A percentile compares a stretch with the other conserved stretches of the same genome.
Evolutionary conservation across 2,329 filamentous ascomycete species (phyloP).

Genomic region (Pseudogymnoascus sp.): DNA sequence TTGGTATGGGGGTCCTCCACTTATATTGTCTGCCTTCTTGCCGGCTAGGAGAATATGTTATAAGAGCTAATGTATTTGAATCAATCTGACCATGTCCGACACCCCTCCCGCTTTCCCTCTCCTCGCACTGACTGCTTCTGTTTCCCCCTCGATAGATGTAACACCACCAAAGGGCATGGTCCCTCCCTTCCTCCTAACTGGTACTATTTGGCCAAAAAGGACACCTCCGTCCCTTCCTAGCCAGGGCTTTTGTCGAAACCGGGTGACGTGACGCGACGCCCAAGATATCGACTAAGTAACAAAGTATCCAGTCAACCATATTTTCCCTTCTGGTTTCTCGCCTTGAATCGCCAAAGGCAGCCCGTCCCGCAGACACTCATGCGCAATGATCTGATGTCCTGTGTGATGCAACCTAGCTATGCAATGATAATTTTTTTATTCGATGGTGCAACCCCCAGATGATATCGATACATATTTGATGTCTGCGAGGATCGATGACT

Average conservation of each 20-base stretch:
- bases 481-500: background rate
- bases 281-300: background rate
- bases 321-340: background rate
- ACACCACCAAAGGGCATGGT: constrained; percentile 23
- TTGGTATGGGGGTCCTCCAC: background rate
- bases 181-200: constrained; percentile 28
- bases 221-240: constrained; percentile 20
- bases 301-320: background rate
- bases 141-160: constrained; percentile 17
- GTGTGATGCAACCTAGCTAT: constrained; percentile 8
- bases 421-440: constrained; percentile 9
- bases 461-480: constrained; percentile 1
- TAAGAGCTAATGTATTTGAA: constrained; percentile 17
- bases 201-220: constrained; percentile 19
- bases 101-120: constrained; percentile 17
- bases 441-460: constrained; percentile 7
- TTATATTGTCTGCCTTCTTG: constrained; percentile 6
- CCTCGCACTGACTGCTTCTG: constrained; percentile 11
- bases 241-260: constrained; percentile 19
- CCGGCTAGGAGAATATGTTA: constrained; percentile 24
- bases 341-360: constrained; percentile 5
- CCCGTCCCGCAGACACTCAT: background rate
- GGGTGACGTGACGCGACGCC: background rate
- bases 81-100: constrained; percentile 14
- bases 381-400: background rate